Base-by-base conservation (phyloP, 169 alveolate species). In the Plasmodium fragile region DNA sequence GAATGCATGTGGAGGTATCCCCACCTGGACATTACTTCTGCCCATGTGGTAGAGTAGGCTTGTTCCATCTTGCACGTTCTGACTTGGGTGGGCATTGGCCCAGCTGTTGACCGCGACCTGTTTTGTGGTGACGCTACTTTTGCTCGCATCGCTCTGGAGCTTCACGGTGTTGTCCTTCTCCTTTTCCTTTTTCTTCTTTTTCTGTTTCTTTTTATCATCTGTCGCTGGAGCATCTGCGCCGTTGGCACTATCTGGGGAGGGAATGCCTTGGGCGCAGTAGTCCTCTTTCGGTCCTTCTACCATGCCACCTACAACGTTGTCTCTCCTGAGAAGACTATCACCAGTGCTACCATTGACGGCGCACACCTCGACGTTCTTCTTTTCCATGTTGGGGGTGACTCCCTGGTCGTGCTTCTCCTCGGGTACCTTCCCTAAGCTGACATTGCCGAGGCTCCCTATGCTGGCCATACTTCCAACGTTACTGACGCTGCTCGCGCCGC, bases 201-300 rank as follows among this genome's bases (percentile, higher is more conserved):
- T 80, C 59, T 45, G 41, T 22, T 43, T 80, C 85, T 43, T 65
- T 11, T 65, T 65, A 28, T 65, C 75, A 22, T 65, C 75, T 65
- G 75, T 7, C 41, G 36, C 36, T 25, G n/a, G 11, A 1, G 5
- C 36, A 5, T 65, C n/a, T 2, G 4, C 18, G 32, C 34, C 36
- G 18, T n/a, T 65, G 18, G 36, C 41, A n/a, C 36, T 25, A 25
- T 65, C 41, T 7, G 36, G 4, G 41, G 5, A 25, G 39, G 75
- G 36, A 18, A 7, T 25, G 8, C 41, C 36, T 4, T 22, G 39
- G 4, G 36, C n/a, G n/a, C 25, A 11, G 59, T 49, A 16, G 59
- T 49, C 59, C 22, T 49, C 59, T 22, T 49, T 11, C 1, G 8
- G 59, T 49, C 59, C 59, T 1, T 49, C 59, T 3, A 11, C 22